Evolutionary conservation across 768 basidiomycete species (phyloP), one percentile per base, ranked within the genome.

Genomic region (Lepiota brunneoincarnata): DNA sequence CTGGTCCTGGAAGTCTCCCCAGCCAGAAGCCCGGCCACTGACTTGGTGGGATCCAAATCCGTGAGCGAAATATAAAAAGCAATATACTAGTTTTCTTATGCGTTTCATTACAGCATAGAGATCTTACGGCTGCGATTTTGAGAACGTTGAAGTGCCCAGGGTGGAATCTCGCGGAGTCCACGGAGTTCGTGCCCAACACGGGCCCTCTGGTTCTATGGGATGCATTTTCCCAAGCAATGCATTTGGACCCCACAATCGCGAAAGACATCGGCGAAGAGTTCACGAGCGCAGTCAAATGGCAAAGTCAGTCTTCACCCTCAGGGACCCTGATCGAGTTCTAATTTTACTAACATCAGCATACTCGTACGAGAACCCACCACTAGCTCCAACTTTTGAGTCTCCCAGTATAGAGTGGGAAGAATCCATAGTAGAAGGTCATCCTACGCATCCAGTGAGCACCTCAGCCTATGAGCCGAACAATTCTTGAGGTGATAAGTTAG

Each of bases 351-450:
- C 56, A 6, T 11, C 44, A 79, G 74, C 69, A 23, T 67, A 78
- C 62, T 76, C 80, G 2, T 83, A 78, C 49, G 74, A 78, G 44
- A 61, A 79, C 43, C 80, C 80, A 12, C 78, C 77, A 1, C 56
- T 51, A 26, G 70, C 75, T 3, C 79, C 82, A 0, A 61, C 67
- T 4, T 76, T 81, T 37, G 54, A 63, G 3, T 78, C 76, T 20
- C 62, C 77, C 0, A 82, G 80, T 51, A 76, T 84, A 11, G 75
- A 71, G 34, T 84, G 82, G 82, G 81, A 84, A 55, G 79, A 82
- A 60, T 81, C 81, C 1, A 80, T 83, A 24, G 77, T 82, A 17
- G 81, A 83, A 62, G 80, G 81, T 0, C 82, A 84, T 61, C 80
- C 81, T 3, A 82, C 77, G 0, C 82, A 84, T 64, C 81, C 82